These are phyloP conservation scores for Akanthomyces uredinophilus DNA, from an alignment of 2,329 filamentous ascomycete genomes.

Conservation along the genomic window DNA sequence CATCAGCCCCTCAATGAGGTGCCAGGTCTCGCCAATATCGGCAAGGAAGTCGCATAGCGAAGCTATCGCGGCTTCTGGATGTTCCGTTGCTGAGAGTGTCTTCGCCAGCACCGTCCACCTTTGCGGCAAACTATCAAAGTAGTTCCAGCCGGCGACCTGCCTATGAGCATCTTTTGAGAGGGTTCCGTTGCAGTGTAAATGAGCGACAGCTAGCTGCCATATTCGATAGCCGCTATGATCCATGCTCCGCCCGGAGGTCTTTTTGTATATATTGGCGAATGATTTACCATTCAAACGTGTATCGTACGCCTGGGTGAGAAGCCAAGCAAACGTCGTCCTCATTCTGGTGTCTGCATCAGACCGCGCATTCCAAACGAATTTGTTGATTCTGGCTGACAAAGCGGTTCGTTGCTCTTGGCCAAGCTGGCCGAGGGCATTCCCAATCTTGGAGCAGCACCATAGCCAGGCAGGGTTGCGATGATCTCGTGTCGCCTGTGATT, in stretches of 20 bases:
- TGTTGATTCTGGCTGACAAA: neutral
- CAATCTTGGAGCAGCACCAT: slow-evolving; percentile 10
- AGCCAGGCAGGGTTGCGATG: neutral
- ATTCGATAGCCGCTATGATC: neutral
- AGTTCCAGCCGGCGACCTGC: neutral
- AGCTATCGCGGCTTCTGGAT: neutral
- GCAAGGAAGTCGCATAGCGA: neutral
- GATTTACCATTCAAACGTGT: slow-evolving; percentile 13
- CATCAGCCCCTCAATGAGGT: slow-evolving; percentile 1
- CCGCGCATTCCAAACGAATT: neutral
- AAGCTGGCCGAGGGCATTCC: neutral
- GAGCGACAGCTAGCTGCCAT: slow-evolving; percentile 10
- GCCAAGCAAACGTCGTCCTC: slow-evolving; percentile 20
- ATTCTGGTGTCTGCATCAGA: neutral
- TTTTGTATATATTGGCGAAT: slow-evolving; percentile 14
- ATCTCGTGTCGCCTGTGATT: neutral
- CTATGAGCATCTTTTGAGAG: neutral
- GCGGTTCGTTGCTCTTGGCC: neutral
- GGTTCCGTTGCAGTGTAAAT: neutral
- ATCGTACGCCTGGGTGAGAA: slow-evolving; percentile 20
- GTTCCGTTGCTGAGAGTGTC: neutral
- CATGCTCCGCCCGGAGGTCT: neutral
- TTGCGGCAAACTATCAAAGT: neutral
- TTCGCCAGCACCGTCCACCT: neutral
- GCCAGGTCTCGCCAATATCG: slow-evolving; percentile 4